Percentiles rank a stretch among this genome's conserved stretches.
phyloP scores from a whole-genome alignment of 2,329 filamentous ascomycete genomes.

The Chaetomium sp. region DNA sequence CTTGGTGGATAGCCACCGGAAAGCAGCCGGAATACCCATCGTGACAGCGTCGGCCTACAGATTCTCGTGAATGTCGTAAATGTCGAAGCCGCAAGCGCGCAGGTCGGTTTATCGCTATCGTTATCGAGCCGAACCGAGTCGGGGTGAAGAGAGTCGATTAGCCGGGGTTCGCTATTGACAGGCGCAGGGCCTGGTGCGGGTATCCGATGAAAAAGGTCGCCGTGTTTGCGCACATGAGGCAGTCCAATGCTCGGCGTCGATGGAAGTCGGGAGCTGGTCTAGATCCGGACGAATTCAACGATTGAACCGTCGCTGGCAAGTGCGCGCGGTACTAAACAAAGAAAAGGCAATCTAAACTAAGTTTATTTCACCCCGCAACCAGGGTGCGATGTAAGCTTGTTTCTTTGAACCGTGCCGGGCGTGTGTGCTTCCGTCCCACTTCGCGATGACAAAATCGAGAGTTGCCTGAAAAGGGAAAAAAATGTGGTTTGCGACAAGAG shows the following conservation, averaged over 20 bases:
- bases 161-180: constrained; percentile 7
- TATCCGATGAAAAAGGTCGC: not conserved
- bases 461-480: not conserved
- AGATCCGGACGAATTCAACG: not conserved
- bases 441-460: too few species aligned
- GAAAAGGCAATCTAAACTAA: not conserved
- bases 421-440: too few species aligned
- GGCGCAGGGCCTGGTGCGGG: not conserved
- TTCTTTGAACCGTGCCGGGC: too few species aligned
- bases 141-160: not conserved
- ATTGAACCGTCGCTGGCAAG: not conserved
- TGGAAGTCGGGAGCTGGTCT: not conserved
- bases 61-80: not conserved
- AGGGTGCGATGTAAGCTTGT: too few species aligned
- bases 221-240: constrained; percentile 6
- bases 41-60: not conserved
- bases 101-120: not conserved
- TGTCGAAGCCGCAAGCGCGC: not conserved
- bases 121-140: too few species aligned
- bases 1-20: constrained; percentile 93
- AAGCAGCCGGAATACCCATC: constrained; percentile 94
- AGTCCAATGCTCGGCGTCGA: not conserved
- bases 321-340: not conserved
- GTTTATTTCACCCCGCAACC: too few species aligned
- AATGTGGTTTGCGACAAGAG: not conserved